phyloP scores from a whole-genome alignment of 2,329 filamentous ascomycete species.

The Aspergillus udagawae region DNA sequence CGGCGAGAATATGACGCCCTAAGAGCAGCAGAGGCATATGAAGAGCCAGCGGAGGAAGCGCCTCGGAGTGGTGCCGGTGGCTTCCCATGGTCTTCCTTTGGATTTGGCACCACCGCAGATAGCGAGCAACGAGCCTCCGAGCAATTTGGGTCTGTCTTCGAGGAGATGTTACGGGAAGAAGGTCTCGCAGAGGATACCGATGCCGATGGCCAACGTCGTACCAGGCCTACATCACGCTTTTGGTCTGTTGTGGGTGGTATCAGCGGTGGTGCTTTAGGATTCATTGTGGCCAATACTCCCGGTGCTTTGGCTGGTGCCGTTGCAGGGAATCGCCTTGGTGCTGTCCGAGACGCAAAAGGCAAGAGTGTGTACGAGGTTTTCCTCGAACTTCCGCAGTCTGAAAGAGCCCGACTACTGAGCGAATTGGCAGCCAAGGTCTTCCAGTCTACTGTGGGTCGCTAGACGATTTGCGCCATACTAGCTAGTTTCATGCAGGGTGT shows the following conservation, averaged over 20 bases:
- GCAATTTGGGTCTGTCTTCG: conserved; percentile 84
- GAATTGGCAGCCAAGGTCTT: conserved; percentile 85
- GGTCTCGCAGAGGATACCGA: conserved; percentile 70
- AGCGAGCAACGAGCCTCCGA: conserved; percentile 50
- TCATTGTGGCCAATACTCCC: conserved; percentile 90
- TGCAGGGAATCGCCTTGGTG: conserved; percentile 86
- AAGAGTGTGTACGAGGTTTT: conserved; percentile 96
- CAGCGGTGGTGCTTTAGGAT: conserved; percentile 85
- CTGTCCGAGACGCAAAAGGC: conserved; percentile 80
- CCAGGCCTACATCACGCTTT: conserved; percentile 64
- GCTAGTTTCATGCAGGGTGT: neutral
- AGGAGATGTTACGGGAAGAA: conserved; percentile 87
- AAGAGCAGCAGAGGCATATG: conserved; percentile 54
- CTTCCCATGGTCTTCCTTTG: conserved; percentile 76
- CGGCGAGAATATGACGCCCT: conserved; percentile 76
- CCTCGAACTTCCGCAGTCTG: conserved; percentile 75
- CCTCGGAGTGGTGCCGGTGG: conserved; percentile 44
- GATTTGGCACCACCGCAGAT: conserved; percentile 45
- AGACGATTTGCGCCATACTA: neutral
- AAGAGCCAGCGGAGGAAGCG: conserved; percentile 47
- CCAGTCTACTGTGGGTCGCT: conserved; percentile 36
- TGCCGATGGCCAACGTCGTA: conserved; percentile 40
- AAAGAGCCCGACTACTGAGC: conserved; percentile 74
- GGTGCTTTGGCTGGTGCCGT: conserved; percentile 86
- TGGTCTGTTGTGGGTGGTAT: conserved; percentile 83